Percentiles rank a stretch among this genome's conserved stretches.
phyloP scores from a whole-genome alignment of 805 yeast genomes.

The Candida morakotiae region DNA sequence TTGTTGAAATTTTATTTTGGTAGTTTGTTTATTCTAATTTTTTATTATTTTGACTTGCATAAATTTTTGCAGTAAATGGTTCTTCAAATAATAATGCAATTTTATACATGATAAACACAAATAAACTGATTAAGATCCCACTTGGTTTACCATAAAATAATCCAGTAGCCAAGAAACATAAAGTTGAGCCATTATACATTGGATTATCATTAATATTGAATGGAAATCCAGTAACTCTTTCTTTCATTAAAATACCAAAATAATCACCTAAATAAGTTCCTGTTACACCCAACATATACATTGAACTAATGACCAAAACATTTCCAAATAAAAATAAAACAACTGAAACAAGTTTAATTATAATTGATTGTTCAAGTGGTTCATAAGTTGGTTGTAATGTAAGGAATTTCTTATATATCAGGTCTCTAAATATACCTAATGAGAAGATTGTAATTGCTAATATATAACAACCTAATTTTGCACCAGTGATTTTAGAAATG shows the following conservation, averaged over 20 bases:
- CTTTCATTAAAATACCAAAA: conserved; percentile 90
- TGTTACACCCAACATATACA: conserved; percentile 91
- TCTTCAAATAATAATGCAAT: conserved; percentile 88
- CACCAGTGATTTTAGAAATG: conserved; percentile 70
- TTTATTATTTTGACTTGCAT: conserved; percentile 57
- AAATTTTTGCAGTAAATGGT: conserved; percentile 91
- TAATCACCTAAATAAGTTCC: conserved; percentile 98
- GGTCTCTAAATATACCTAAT: conserved; percentile 80
- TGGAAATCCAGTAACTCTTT: conserved; percentile 89
- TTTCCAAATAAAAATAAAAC: conserved; percentile 65
- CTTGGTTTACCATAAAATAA: conserved; percentile 87
- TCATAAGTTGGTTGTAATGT: conserved; percentile 63
- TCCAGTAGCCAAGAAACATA: conserved; percentile 88
- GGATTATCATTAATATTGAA: conserved; percentile 90
- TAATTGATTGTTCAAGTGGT: conserved; percentile 38
- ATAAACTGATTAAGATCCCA: conserved; percentile 66
- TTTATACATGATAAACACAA: conserved; percentile 78
- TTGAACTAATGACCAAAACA: conserved; percentile 73
- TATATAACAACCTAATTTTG: conserved; percentile 72
- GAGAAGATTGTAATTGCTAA: conserved; percentile 82
- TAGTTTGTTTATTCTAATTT: background rate
- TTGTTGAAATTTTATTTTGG: too few relatives aligned
- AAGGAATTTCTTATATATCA: conserved; percentile 68
- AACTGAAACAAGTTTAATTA: conserved; percentile 50
- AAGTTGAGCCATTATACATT: conserved; percentile 91